Evolutionary conservation across 768 basidiomycete species (phyloP).

Genomic region (Amylocystis lapponica): DNA sequence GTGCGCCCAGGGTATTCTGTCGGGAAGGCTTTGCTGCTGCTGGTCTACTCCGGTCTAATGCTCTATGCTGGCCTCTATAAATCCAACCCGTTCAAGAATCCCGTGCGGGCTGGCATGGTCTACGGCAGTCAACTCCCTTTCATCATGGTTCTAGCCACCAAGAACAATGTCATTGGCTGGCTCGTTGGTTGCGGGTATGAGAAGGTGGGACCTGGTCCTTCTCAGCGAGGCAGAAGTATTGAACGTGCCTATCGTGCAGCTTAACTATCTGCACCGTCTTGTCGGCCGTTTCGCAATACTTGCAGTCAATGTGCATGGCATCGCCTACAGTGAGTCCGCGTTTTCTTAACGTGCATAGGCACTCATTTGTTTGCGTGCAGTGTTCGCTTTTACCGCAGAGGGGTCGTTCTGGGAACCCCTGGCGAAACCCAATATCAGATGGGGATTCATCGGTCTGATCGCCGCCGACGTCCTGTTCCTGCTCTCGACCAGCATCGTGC

Average conservation of each 20-base stretch:
- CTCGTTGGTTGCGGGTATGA: conserved; percentile 63
- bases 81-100: conserved; percentile 46
- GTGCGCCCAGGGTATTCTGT: conserved; percentile 1
- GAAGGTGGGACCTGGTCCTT: conserved; percentile 35
- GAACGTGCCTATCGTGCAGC: not conserved
- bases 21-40: not conserved
- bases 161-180: conserved; percentile 59
- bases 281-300: conserved; percentile 39
- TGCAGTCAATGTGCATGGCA: conserved; percentile 35
- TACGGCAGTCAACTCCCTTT: conserved; percentile 58
- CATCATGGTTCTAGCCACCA: conserved; percentile 56
- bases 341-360: not conserved
- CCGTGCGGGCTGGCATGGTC: conserved; percentile 46
- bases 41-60: conserved; percentile 9
- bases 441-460: conserved; percentile 19
- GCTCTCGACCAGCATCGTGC: conserved; percentile 29
- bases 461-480: conserved; percentile 26
- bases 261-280: conserved; percentile 47
- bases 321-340: conserved; percentile 33
- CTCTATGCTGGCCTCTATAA: conserved; percentile 45
- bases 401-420: not conserved
- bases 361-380: conserved; percentile 40
- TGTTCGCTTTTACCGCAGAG: conserved; percentile 38
- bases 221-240: not conserved
- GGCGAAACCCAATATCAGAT: conserved; percentile 3